phyloP scores from a whole-genome alignment of 2,329 filamentous ascomycete species.

The Aspergillus melleus region DNA sequence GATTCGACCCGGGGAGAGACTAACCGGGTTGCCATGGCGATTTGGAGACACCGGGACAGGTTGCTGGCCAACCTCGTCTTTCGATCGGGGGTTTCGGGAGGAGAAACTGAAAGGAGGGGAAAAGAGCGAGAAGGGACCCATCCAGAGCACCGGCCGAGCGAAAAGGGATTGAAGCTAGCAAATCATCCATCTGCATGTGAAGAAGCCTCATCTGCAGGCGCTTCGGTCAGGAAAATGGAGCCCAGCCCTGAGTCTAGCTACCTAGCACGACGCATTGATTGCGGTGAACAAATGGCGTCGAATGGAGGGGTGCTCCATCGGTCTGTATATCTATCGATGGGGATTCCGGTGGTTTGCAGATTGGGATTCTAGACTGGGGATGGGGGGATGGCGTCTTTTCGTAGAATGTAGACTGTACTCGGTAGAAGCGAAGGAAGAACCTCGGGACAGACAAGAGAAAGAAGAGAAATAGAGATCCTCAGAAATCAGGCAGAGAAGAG shows the following conservation, averaged over 20 bases:
- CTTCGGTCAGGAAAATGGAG: background rate
- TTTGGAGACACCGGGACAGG: conserved; percentile 4
- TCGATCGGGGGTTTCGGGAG: conserved; percentile 8
- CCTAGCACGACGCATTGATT: background rate
- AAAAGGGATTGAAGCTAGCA: background rate
- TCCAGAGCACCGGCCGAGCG: too few relatives aligned
- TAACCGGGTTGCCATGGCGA: conserved; percentile 23
- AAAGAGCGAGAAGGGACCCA: background rate
- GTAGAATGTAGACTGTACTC: background rate
- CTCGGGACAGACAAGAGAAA: background rate
- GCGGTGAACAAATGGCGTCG: conserved; percentile 2
- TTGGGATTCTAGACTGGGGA: background rate
- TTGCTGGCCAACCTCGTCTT: conserved; percentile 15
- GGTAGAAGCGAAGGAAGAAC: background rate
- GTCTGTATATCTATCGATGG: background rate
- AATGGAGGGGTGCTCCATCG: background rate
- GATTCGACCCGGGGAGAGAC: conserved; percentile 16
- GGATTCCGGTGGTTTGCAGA: background rate
- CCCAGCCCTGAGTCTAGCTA: background rate
- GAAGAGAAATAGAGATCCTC: background rate
- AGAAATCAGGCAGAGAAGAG: background rate
- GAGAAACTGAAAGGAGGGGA: background rate
- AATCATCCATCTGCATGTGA: conserved; percentile 5
- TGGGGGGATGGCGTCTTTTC: background rate
- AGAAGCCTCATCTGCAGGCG: conserved; percentile 4